A percentile compares a stretch with the other conserved stretches of the same genome.
phyloP scores from a whole-genome alignment of 495 filamentous ascomycete species.

The Cladorrhinum samala region DNA sequence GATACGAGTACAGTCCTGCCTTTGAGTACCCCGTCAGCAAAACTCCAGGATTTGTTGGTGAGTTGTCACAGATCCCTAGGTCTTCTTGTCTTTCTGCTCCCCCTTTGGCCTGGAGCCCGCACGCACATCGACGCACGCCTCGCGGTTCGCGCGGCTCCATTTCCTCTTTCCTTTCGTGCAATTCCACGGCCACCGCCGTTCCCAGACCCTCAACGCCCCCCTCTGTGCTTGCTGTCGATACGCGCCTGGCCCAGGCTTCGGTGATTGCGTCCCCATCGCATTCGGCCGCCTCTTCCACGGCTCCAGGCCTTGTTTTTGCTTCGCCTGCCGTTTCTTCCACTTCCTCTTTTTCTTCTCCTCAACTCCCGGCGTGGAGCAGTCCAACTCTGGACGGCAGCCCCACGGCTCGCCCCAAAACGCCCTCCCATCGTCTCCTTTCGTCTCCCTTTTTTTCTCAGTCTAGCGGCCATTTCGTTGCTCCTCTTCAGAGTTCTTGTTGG shows the following conservation, averaged over 20 bases:
- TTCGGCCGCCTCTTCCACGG: slow-evolving; percentile 13
- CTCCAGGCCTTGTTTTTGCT: slow-evolving; percentile 38
- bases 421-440: slow-evolving; percentile 23
- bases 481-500: slow-evolving; percentile 57
- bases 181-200: slow-evolving; percentile 28
- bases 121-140: slow-evolving; percentile 1
- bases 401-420: slow-evolving; percentile 15
- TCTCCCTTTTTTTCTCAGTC: slow-evolving; percentile 48
- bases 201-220: slow-evolving; percentile 7
- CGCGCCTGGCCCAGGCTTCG: slow-evolving; percentile 29
- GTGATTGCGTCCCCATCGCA: slow-evolving; percentile 25
- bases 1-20: slow-evolving; percentile 41
- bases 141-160: slow-evolving; percentile 9
- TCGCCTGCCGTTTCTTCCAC: slow-evolving; percentile 44
- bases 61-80: slow-evolving; percentile 48
- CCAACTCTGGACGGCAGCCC: slow-evolving; percentile 21
- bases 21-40: slow-evolving; percentile 56
- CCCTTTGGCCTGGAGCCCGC: slow-evolving; percentile 7
- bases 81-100: slow-evolving; percentile 19
- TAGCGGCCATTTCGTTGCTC: slow-evolving; percentile 55
- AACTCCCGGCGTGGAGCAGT: slow-evolving; percentile 25
- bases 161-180: slow-evolving; percentile 29
- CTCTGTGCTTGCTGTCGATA: slow-evolving; percentile 23
- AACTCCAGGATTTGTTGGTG: slow-evolving; percentile 64
- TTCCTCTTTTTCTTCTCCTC: slow-evolving; percentile 40